Evolutionary conservation across 371 early-diverging fungal species (phyloP).

Genomic region (Actinomortierella wolfii): DNA sequence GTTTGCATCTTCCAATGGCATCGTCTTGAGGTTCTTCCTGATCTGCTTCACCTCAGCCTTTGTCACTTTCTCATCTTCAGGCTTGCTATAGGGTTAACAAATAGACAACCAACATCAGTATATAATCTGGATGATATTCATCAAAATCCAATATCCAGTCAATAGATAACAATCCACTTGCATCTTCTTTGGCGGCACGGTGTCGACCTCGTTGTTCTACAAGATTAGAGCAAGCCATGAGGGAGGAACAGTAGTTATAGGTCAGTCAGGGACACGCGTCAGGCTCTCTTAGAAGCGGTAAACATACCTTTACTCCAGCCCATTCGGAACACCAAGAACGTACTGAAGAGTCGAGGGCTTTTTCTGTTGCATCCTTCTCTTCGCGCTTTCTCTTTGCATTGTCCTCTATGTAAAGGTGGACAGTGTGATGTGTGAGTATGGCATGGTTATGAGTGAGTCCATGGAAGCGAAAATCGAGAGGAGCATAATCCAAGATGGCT

Average conservation of each 20-base stretch:
- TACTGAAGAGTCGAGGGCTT: slow-evolving; percentile 1
- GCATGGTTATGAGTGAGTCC: too few relatives aligned
- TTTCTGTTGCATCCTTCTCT: slow-evolving; percentile 19
- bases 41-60: slow-evolving; percentile 44
- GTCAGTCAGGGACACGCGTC: slow-evolving; percentile 3
- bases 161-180: slow-evolving; percentile 5
- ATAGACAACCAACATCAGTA: too few relatives aligned
- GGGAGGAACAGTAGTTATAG: not conserved
- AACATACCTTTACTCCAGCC: too few relatives aligned
- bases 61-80: slow-evolving; percentile 30
- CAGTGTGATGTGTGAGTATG: too few relatives aligned
- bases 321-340: too few relatives aligned
- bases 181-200: slow-evolving; percentile 42
- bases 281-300: too few relatives aligned
- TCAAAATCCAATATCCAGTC: too few relatives aligned
- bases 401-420: slow-evolving; percentile 24
- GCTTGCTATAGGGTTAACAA: slow-evolving; percentile 33
- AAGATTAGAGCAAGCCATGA: not conserved
- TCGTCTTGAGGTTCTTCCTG: slow-evolving; percentile 38
- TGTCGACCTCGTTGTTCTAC: slow-evolving; percentile 12
- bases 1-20: slow-evolving; percentile 36
- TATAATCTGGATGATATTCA: not conserved
- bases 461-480: not conserved
- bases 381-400: slow-evolving; percentile 38
- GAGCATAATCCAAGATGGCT: not conserved